Evolutionary conservation across 2,329 filamentous ascomycete genomes (phyloP).

Genomic region (Periconia macrospinosa): DNA sequence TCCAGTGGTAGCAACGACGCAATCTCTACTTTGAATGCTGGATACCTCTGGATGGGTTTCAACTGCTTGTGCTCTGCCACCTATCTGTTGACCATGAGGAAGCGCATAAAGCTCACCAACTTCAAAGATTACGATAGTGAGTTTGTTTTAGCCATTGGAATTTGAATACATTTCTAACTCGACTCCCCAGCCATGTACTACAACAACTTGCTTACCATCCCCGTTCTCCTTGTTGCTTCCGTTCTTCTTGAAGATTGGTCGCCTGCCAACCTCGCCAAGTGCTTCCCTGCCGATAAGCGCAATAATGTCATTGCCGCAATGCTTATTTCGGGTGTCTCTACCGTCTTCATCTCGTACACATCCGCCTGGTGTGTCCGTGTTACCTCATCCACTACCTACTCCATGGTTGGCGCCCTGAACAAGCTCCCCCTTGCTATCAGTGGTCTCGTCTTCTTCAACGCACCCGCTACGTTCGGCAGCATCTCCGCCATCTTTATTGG

Average conservation of each 20-base stretch:
- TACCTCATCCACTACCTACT: constrained; percentile 96
- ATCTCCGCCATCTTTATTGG: constrained; percentile 89
- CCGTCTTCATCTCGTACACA: constrained; percentile 99
- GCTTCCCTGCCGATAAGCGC: constrained; percentile 83
- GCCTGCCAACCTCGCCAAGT: constrained; percentile 74
- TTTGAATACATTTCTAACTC: constrained; percentile 7
- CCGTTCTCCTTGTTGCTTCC: constrained; percentile 81
- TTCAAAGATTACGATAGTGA: constrained; percentile 99
- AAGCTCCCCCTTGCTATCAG: constrained; percentile 94
- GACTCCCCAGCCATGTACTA: constrained; percentile 86
- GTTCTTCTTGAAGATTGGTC: constrained; percentile 93
- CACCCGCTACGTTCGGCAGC: constrained; percentile 87
- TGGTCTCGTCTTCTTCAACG: constrained; percentile 92
- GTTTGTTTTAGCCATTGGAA: constrained; percentile 44
- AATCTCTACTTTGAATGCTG: constrained; percentile 87
- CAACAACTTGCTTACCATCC: constrained; percentile 97
- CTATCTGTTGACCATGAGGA: constrained; percentile 91
- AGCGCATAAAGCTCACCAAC: constrained; percentile 98
- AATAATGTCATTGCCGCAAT: constrained; percentile 83
- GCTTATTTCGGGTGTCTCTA: constrained; percentile 88
- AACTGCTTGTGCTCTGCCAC: constrained; percentile 94
- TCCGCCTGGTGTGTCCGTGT: constrained; percentile 98
- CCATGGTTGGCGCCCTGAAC: constrained; percentile 97
- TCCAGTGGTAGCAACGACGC: constrained; percentile 67
- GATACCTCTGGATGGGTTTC: constrained; percentile 96